Base-by-base conservation (phyloP, 352 stramenopile genomes). In the Pythium monospermum region DNA sequence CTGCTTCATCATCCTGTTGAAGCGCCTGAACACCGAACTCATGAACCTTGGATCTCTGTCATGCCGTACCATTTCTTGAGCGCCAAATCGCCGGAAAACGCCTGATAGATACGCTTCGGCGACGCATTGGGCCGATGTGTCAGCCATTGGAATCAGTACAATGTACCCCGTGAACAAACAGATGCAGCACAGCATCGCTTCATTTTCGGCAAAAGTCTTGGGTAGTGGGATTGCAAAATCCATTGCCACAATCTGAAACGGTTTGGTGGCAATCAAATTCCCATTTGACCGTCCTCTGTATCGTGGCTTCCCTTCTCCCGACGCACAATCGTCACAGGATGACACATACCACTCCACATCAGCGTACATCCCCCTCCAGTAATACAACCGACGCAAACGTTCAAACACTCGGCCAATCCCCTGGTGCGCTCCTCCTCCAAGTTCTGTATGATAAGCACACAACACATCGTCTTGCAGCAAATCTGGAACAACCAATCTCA, bases 161-260 rank as follows among this genome's bases (percentile, higher is more conserved):
- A n/a, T n/a, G n/a, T n/a, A 66, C 1, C 61, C 50, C 0, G 49
- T 56, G 41, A 57, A 49, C 2, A 51, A 42, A 40, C 62, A 51
- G 2, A 65, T 38, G 41, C 50, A 69, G 2, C 65, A 35, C 21
- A 68, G 31, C 13, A 72, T 18, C n/a, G 66, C 64, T 0, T 53
- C 59, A 25, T 73, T 73, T 0, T 61, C 65, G 8, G 48, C 47
- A 16, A 61, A 39, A 0, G 53, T 65, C 6, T 28, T 54, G 0
- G 65, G 65, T 5, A 73, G 27, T 4, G 57, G 63, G 6, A 54
- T 56, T 0, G 65, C 64, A 10, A 67, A 57, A 28, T 73, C 60
- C 65, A 69, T 67, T 0, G 47, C 59, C 0, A 72, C 22, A 3
- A 71, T 46, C 42, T 69, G 47, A 21, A 66, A 69, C 6, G 64